These are phyloP conservation scores for Coleophoma eucalyptorum DNA, from an alignment of 2,329 filamentous ascomycete species.

Conservation along the genomic window DNA sequence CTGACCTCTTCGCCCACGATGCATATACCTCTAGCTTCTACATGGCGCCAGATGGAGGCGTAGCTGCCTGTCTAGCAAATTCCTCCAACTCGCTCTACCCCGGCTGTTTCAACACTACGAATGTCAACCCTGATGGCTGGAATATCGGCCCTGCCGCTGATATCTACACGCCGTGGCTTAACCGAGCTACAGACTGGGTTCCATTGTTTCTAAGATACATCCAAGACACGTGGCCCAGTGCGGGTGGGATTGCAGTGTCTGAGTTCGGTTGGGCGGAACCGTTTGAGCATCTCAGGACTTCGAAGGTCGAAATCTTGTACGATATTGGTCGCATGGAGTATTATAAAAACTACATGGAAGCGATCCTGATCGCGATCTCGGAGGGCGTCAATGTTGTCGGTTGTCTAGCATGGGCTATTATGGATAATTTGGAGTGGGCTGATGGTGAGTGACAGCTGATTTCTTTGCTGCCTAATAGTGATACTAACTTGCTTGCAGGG, in stretches of 20 bases:
- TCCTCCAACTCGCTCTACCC: constrained; percentile 15
- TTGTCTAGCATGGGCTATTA: constrained; percentile 83
- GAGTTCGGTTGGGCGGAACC: constrained; percentile 25
- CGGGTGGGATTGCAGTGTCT: constrained; percentile 16
- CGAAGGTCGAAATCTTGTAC: constrained; percentile 49
- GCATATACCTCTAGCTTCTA: constrained; percentile 54
- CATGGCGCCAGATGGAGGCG: constrained; percentile 33
- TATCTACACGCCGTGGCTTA: constrained; percentile 18
- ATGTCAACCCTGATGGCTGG: constrained; percentile 10
- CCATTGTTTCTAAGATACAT: constrained; percentile 20
- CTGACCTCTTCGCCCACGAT: constrained; percentile 54
- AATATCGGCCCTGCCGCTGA: constrained; percentile 19
- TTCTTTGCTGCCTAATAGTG: neutral
- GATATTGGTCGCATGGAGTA: constrained; percentile 78
- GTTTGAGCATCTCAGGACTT: constrained; percentile 15
- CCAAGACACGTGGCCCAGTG: constrained; percentile 18
- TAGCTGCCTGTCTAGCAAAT: constrained; percentile 32
- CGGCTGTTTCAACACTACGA: constrained; percentile 15
- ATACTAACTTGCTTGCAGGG: neutral
- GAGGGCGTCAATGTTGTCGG: constrained; percentile 76
- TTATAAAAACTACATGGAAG: constrained; percentile 71
- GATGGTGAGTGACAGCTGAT: neutral
- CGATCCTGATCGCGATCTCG: constrained; percentile 63
- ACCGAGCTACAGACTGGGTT: constrained; percentile 21
- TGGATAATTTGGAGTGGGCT: constrained; percentile 55